Evolutionary conservation across 306 rosid species (phyloP), one percentile per base, ranked within the genome.

Genomic region (Fagus sylvatica): DNA sequence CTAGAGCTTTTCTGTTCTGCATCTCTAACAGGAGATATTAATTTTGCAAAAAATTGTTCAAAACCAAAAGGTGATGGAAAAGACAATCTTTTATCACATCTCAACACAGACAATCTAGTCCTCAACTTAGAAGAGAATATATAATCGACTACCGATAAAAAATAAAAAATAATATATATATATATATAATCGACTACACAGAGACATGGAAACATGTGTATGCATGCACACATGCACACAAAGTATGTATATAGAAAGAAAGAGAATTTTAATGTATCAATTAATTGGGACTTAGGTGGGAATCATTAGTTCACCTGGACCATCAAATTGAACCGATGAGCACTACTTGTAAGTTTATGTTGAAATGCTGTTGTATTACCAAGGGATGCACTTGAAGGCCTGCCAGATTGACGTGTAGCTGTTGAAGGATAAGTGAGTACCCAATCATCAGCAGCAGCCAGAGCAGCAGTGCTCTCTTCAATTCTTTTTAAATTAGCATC

Each of bases 401-500:
- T 84, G 76, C 97, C 84, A 36, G 89, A 82, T 82, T 90, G 98
- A 65, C 91, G 91, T 73, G 90, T 84, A 42, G 91, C 43, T 6
- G 83, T 34, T 30, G 97, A 87, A 81, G 93, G 86, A 82, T 80
- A 76, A 15, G 87, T 86, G 67, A 93, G 98, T 66, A 88, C 85
- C 99, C 99, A 96, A 81, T 89, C 97, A 91, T 96, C 99, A 86
- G 99, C 98, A 34, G 99, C 97, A 67, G 98, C 98, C 86, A 96
- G 69, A 74, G 99, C 98, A 78, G 96, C 97, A 22, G 98, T 91
- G 75, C 98, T 93, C 84, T 96, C 99, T 89, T 93, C 96, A 79
- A 96, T 96, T 75, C 99, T 86, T 83, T 91, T 96, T 85, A 96
- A 83, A 85, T 96, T 96, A 57, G 99, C 96, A 36, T 90, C 94